Evolutionary conservation across 176 grass and related monocot genomes (phyloP).

Genomic region (Typha latifolia): DNA sequence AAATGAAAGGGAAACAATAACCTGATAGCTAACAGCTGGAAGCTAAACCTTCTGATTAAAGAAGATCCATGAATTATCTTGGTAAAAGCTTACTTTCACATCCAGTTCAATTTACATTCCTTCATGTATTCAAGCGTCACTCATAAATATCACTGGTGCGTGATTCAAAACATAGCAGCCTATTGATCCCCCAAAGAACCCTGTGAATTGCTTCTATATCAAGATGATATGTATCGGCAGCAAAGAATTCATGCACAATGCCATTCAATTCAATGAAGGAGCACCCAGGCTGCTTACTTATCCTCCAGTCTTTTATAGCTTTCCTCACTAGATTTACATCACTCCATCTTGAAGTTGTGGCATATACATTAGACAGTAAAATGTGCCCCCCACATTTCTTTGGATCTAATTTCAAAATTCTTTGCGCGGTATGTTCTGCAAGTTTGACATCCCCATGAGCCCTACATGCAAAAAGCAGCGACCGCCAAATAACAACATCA

Average conservation of each 20-base stretch:
- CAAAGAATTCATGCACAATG: conserved; percentile 64
- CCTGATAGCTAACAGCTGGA: not conserved
- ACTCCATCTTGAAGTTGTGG: conserved; percentile 60
- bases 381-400: conserved; percentile 42
- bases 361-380: conserved; percentile 92
- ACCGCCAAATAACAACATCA: conserved; percentile 70
- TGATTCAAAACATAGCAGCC: conserved; percentile 2
- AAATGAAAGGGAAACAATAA: not conserved
- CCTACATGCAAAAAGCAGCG: conserved; percentile 75
- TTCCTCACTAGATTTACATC: conserved; percentile 58
- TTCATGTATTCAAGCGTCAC: not conserved
- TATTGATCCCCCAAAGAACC: conserved; percentile 47
- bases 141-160: too few species aligned
- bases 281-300: conserved; percentile 64
- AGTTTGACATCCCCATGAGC: conserved; percentile 41
- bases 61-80: not conserved
- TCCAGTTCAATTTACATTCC: not conserved
- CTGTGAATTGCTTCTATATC: conserved; percentile 42
- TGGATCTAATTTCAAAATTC: conserved; percentile 52
- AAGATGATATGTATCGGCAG: conserved; percentile 51
- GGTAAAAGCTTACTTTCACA: not conserved
- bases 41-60: not conserved
- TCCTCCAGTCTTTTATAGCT: conserved; percentile 31
- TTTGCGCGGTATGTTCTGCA: conserved; percentile 62
- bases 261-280: conserved; percentile 86